Base-by-base conservation (phyloP, 2,329 filamentous ascomycete species). In the Emergomyces africanus region DNA sequence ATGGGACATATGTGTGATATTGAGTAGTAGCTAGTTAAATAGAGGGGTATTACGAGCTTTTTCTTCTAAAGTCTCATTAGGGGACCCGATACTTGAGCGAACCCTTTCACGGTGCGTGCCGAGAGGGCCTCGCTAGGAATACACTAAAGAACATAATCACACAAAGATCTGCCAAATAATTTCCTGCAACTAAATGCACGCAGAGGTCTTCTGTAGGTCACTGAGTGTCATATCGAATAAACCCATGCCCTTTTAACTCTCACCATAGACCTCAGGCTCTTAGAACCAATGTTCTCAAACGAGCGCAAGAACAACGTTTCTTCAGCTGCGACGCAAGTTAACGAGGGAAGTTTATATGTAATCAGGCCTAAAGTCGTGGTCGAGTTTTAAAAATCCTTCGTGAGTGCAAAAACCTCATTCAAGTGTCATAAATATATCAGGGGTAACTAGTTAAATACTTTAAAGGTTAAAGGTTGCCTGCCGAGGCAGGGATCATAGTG, bases 221-320 rank as follows among this genome's bases (percentile, higher is more conserved):
- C 30, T 56, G 10, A 63, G 66, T 68, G 25, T 61, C 62, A 50
- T 69, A 67, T 57, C 60, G 20, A 33, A 72, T 67, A 28, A 69
- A 59, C 57, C 72, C 65, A n/a, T n/a, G n/a, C n/a, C n/a, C n/a
- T n/a, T n/a, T n/a, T n/a, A n/a, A n/a, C n/a, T n/a, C n/a, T n/a
- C n/a, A n/a, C 71, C 71, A 64, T 70, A 74, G 23, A 72, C 60
- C 59, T 75, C 69, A 1, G 72, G 72, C 33, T 71, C 71, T 37
- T 71, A 70, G 35, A 72, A 62, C 9, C n/a, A n/a, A n/a, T n/a
- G n/a, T n/a, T n/a, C n/a, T n/a, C n/a, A 28, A 70, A 48, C 57
- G 63, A 62, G 59, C 65, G 65, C 18, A 67, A 63, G 55, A 63
- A 65, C 57, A 64, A 57, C 6, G 65, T 68, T 60, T 70, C 67